These are phyloP conservation scores for Leishmania turanica DNA, from an alignment of 208 protist genomes.

Conservation along the genomic window DNA sequence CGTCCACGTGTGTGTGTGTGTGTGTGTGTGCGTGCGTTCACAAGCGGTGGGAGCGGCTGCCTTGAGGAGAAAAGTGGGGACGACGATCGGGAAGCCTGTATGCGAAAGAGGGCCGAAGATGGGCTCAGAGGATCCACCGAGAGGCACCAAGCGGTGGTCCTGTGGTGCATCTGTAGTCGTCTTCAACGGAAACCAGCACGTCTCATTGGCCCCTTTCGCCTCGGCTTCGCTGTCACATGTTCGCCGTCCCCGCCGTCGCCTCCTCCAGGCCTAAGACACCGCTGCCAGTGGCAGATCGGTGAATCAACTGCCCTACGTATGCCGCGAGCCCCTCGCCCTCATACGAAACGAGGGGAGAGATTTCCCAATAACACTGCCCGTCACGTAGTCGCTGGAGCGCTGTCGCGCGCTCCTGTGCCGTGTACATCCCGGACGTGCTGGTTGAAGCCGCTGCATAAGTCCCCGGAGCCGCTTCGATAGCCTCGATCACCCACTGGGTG, in stretches of 20 bases:
- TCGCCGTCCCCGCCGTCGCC: slow-evolving; percentile 6
- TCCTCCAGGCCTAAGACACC: slow-evolving; percentile 30
- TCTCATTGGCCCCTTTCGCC: neutral
- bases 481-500: slow-evolving; percentile 54
- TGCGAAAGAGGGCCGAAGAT: neutral
- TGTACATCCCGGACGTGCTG: slow-evolving; percentile 2
- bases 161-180: neutral
- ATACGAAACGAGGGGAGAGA: slow-evolving; percentile 93
- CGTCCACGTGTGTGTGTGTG: neutral
- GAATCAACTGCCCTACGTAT: slow-evolving; percentile 36
- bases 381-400: slow-evolving; percentile 43
- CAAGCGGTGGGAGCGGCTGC: neutral
- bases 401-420: slow-evolving; percentile 8
- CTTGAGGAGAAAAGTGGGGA: neutral
- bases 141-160: neutral
- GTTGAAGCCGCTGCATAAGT: slow-evolving; percentile 2
- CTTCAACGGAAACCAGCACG: neutral
- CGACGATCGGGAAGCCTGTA: neutral
- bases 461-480: slow-evolving; percentile 21
- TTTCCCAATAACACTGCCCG: slow-evolving; percentile 61
- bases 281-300: slow-evolving; percentile 27
- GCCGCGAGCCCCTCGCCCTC: slow-evolving; percentile 86
- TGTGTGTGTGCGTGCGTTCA: neutral
- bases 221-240: slow-evolving; percentile 10
- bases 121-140: neutral